Percentiles rank a stretch among this genome's conserved stretches.
These are phyloP conservation scores for Talaromyces verruculosus DNA, from an alignment of 2,329 filamentous ascomycete genomes.

Conservation along the genomic window DNA sequence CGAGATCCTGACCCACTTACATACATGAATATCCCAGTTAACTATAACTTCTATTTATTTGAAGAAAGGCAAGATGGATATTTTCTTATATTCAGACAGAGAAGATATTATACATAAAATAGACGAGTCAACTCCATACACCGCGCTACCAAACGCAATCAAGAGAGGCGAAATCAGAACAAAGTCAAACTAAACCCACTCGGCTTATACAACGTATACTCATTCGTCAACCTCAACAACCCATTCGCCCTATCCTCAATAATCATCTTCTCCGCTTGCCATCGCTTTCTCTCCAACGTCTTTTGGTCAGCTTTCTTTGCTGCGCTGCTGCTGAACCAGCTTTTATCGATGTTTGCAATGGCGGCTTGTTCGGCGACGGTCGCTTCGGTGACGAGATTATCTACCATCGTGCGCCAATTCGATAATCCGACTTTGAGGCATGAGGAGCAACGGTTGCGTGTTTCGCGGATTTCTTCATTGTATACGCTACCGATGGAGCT, in stretches of 20 bases:
- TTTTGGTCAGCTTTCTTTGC: conserved; percentile 32
- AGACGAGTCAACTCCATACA: neutral
- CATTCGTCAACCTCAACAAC: conserved; percentile 35
- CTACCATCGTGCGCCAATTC: conserved; percentile 83
- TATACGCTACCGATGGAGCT: conserved; percentile 24
- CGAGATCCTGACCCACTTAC: neutral
- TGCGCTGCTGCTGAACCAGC: conserved; percentile 26
- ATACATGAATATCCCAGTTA: too few relatives aligned
- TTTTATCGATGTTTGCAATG: conserved; percentile 33
- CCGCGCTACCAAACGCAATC: conserved; percentile 1
- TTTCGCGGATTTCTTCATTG: conserved; percentile 8
- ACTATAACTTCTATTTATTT: too few relatives aligned
- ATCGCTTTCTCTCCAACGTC: conserved; percentile 34
- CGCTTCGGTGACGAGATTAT: conserved; percentile 54
- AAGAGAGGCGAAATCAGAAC: conserved; percentile 6
- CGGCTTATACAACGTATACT: conserved; percentile 27
- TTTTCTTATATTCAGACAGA: neutral
- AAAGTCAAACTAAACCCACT: conserved; percentile 3
- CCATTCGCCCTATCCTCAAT: conserved; percentile 37
- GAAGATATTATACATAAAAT: neutral
- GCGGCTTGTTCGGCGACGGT: conserved; percentile 38
- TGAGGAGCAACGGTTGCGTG: conserved; percentile 65
- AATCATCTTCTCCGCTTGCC: conserved; percentile 44
- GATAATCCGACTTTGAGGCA: conserved; percentile 74
- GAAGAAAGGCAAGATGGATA: neutral